Evolutionary conservation across 495 filamentous ascomycete genomes (phyloP), one percentile per base, ranked within the genome.

Genomic region (Trichocladium uniseriatum): DNA sequence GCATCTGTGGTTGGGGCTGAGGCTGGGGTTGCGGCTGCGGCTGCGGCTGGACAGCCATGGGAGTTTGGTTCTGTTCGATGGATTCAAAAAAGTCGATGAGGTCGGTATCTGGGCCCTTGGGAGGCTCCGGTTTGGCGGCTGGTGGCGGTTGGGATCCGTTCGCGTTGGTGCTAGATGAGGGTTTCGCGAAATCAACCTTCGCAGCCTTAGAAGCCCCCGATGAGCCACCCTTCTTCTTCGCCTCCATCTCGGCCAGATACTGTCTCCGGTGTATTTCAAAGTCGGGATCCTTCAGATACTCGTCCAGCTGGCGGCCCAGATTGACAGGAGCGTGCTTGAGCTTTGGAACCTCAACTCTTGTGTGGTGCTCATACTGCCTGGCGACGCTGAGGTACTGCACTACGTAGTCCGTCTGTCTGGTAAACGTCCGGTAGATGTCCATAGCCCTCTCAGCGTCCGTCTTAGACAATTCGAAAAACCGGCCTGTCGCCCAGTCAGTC

Each of bases 61-160:
- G 79, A 49, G 89, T 87, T 64, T 91, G 88, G 52, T 91, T 90
- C 57, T 86, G 83, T 58, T 97, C 89, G 59, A 99, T 97, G 2
- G 91, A 91, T 51, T 92, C 92, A 61, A 99, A 99, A 64, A 99
- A 95, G 63, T 99, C 92, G 57, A 99, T 99, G 44, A 99, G 70
- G 68, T 97, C 87, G 40, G 83, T 75, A 48, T 81, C 82, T 0
- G 84, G 82, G 3, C 80, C 79, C 48, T 81, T 83, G 19, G 74
- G 69, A 1, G 67, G 49, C 39, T 41, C 37, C 13, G 29, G 19
- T 52, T 52, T 52, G 13, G 42, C n/a, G 10, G 49, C 16, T n/a
- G 42, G 37, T 2, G 27, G 65, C 58, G 15, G 52, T 20, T 48
- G 53, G 18, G 61, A 53, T 21, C 55, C 54, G 29, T 62, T 63